Base-by-base conservation (phyloP, 768 basidiomycete species). In the Tricholomella constricta region DNA sequence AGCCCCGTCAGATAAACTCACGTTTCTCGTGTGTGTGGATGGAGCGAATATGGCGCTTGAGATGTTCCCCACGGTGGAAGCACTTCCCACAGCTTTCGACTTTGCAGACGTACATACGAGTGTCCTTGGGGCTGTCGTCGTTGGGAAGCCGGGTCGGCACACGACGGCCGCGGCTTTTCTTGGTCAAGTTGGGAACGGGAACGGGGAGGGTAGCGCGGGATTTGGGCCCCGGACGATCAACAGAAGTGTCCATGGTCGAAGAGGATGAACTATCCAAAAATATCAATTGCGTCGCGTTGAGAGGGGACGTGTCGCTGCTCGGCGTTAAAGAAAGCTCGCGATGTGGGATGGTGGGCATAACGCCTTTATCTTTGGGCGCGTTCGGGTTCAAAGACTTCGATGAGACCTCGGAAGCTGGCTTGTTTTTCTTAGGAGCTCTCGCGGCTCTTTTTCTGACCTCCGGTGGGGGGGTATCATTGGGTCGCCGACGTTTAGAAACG, bases 11-110 rank as follows among this genome's bases (percentile, higher is more conserved):
- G 58, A 59, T 26, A 45, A 37, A 77, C 88, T 68, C 63, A 89
- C 88, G 88, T 76, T 88, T 88, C 62, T 88, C 86, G 63, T 87
- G 77, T 1, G 87, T 88, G 59, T 89, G 88, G 57, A 89, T 87
- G 54, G 83, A 84, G 47, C 86, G 73, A 54, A 88, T 82, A 65
- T 89, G 88, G 42, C 88, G 74, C 72, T 89, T 89, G 51, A 90
- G 77, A 68, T 90, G 88, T 60, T 90, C 88, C 5, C 82, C 82
- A 23, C 88, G 80, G 62, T 81, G 79, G 67, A 90, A 90, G 52
- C 82, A 84, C 65, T 88, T 88, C 15, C 82, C 85, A 65, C 88
- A 90, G 4, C 78, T 83, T 31, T 84, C 78, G 1, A 89, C 86
- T 57, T 76, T 78, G 66, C 88, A 89, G 2, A 85, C 72, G 55